Conservation (phyloP, 1,139 yeast genomes). For the Blastobotrys proliferans region DNA sequence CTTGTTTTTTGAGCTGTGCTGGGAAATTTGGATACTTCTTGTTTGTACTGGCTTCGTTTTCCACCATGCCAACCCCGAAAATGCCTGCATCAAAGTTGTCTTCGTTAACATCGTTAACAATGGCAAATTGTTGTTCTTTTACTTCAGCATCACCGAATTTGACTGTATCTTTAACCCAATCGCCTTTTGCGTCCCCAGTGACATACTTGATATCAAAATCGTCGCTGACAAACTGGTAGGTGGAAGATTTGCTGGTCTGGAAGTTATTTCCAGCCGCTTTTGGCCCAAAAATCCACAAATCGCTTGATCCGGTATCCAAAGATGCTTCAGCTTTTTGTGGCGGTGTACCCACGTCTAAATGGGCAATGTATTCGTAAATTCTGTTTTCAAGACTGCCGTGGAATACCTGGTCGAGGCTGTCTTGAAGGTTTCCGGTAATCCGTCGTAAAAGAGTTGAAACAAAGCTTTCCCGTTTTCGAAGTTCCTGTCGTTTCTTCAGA, state of each 20-base stretch:
- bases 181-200: constrained; percentile 36
- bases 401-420: too few species aligned
- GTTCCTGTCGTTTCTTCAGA: too few species aligned
- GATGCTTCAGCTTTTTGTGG: constrained; percentile 45
- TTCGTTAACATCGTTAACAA: constrained; percentile 10
- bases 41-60: constrained; percentile 8
- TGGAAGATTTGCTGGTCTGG: constrained; percentile 8
- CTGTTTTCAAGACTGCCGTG: constrained; percentile 19
- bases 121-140: constrained; percentile 13
- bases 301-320: constrained; percentile 47
- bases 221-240: constrained; percentile 13
- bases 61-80: constrained; percentile 14
- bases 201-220: constrained; percentile 26
- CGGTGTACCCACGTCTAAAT: constrained; percentile 52
- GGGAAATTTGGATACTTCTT: constrained; percentile 22
- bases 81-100: constrained; percentile 8
- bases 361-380: constrained; percentile 40
- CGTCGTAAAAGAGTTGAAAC: too few species aligned
- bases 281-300: constrained; percentile 40
- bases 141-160: constrained; percentile 30
- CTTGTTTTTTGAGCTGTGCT: constrained; percentile 18
- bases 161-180: constrained; percentile 48
- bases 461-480: too few species aligned
- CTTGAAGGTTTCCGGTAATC: too few species aligned
- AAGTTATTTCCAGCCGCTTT: constrained; percentile 5